Base-by-base conservation (phyloP, 345 rosid genomes). In the Aquilaria yunnanensis region DNA sequence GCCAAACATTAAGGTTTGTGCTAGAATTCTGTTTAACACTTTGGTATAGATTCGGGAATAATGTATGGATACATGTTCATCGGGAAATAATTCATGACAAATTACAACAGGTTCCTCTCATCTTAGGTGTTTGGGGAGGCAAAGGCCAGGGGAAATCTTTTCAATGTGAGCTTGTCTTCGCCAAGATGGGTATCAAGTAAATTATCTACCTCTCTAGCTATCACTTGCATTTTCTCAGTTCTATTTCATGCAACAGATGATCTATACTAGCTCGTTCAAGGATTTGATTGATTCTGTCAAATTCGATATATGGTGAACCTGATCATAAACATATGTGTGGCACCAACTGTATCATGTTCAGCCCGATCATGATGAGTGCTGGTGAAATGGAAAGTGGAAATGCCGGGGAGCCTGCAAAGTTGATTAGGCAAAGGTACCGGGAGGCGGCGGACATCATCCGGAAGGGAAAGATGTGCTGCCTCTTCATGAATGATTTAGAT, bases 91-190 rank as follows among this genome's bases (percentile, higher is more conserved):
- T 32, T 54, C 32, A 55, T 50, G 50, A 16, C 7, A 4, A 6
- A n/a, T 32, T 32, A 3, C 31, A 29, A 34, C 81, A 80, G 82
- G 77, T 83, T 68, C 83, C 81, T 54, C 73, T 80, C 2, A 78
- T 80, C n/a, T 67, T 74, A 78, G 88, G 85, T 62, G 63, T 78
- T 32, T 83, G 88, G 85, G 85, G 85, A 50, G 85, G 85, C 63
- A 80, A 80, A 76, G 85, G 88, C 30, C 88, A 83, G 68, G 88
- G 85, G 52, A 80, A 80, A 70, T 76, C 88, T 30, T 83, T 83
- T 77, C 85, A 80, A 12, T 83, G 85, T 48, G 83, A 83, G 68
- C 88, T 83, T 33, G 82, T 83, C 33, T 76, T 83, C 30, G 81
- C 81, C 55, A 83, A 78, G 67, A 76, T 80, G 85, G 85, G 88